Base-by-base conservation (phyloP, 495 filamentous ascomycete species). In the Glarea lozoyensis region DNA sequence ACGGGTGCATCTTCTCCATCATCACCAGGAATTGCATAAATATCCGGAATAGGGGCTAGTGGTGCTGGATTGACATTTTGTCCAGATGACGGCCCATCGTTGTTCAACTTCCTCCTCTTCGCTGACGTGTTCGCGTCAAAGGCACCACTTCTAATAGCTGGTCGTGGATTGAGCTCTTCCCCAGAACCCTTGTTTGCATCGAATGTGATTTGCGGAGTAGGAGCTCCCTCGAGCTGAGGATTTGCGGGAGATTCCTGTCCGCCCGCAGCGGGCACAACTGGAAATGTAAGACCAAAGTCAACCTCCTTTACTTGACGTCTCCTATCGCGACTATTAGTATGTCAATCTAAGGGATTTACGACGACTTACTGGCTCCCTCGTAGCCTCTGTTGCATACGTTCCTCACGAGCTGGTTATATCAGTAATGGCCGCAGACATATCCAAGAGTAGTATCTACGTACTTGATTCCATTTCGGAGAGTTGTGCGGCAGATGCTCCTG, bases 81-180 rank as follows among this genome's bases (percentile, higher is more conserved):
- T 27, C 17, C 22, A 5, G 50, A 51, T 2, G 48, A 43, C 12
- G 43, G 25, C 10, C 40, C 22, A 38, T 51, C 54, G 1, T 29
- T 51, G 30, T 57, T 42, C 2, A 54, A 33, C 27, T 52, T 57
- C 30, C 44, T 50, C 42, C 50, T 44, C 25, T 57, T 57, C 12
- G 54, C 50, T 27, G 50, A 54, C 11, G 33, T 54, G 40, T 54
- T 54, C 7, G 54, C 54, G 36, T 57, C 50, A 18, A 47, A 45
- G 15, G 12, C 30, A 17, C 39, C 46, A 19, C 41, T 32, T 21
- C 17, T n/a, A 12, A 43, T 34, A 20, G 29, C 32, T 5, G 32
- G 34, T 18, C 41, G 27, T 32, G 16, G 1, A 31, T 2, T 10
- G 15, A 10, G 21, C 1, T 40, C 13, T 33, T 20, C 29, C n/a